These are phyloP conservation scores for Jasminum sambac DNA, from an alignment of 257 asterid species.

Conservation along the genomic window DNA sequence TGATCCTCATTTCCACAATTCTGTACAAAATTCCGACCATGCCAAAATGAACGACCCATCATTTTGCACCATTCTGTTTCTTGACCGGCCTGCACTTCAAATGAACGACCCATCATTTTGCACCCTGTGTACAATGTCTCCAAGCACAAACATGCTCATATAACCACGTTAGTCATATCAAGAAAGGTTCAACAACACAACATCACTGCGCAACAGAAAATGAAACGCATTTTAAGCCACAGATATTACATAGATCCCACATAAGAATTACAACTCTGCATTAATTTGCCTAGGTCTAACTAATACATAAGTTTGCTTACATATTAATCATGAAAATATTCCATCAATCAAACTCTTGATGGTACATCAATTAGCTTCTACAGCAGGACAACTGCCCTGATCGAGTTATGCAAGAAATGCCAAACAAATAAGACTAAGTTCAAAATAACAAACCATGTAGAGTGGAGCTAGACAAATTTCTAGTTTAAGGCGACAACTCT, in stretches of 20 bases:
- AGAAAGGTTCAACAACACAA: too few relatives aligned
- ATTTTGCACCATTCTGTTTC: too few relatives aligned
- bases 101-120: too few relatives aligned
- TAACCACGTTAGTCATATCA: too few relatives aligned
- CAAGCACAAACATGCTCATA: too few relatives aligned
- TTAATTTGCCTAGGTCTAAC: neutral
- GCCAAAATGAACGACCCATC: too few relatives aligned
- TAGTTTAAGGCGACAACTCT: constrained; percentile 10
- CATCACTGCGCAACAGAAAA: neutral
- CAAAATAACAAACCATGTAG: neutral
- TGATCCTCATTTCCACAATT: too few relatives aligned
- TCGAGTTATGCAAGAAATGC: neutral
- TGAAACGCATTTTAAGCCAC: neutral
- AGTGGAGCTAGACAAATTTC: neutral
- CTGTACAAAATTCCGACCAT: too few relatives aligned
- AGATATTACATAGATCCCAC: neutral
- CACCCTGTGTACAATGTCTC: too few relatives aligned
- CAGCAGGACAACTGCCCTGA: neutral
- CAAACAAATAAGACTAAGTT: neutral
- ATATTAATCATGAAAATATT: neutral
- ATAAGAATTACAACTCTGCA: neutral
- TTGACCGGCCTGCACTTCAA: too few relatives aligned
- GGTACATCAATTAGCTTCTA: neutral
- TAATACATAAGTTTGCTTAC: neutral
- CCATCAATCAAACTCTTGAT: constrained; percentile 1